Evolutionary conservation across 2,329 filamentous ascomycete species (phyloP).

Genomic region (Venturia asperata): DNA sequence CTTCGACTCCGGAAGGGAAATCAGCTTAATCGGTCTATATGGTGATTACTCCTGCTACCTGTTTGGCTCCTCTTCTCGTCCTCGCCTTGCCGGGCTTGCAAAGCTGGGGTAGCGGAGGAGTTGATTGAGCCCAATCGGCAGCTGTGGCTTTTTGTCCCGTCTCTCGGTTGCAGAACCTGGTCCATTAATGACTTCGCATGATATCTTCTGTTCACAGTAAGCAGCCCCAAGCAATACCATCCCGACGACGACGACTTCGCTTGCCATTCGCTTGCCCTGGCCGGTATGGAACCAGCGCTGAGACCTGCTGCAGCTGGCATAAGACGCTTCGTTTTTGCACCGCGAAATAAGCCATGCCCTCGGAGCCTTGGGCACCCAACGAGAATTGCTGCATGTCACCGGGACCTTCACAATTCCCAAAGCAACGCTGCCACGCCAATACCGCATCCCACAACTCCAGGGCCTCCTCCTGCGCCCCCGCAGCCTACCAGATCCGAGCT

Average conservation of each 20-base stretch:
- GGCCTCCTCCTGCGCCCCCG: slow-evolving; percentile 53
- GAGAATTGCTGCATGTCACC: background rate
- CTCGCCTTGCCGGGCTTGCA: background rate
- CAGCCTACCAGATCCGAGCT: slow-evolving; percentile 42
- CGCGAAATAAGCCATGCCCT: background rate
- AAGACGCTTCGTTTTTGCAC: background rate
- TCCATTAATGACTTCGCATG: background rate
- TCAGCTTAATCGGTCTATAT: background rate
- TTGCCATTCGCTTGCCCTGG: slow-evolving; percentile 1
- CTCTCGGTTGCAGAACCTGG: background rate
- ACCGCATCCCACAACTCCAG: slow-evolving; percentile 50
- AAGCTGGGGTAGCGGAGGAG: background rate
- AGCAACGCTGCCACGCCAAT: slow-evolving; percentile 47
- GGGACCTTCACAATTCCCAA: slow-evolving; percentile 32
- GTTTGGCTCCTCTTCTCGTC: too few species aligned
- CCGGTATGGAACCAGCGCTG: background rate
- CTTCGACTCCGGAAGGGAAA: background rate
- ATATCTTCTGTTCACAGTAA: too few species aligned
- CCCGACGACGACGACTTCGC: background rate
- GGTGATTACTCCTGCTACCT: background rate
- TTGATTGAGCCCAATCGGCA: background rate
- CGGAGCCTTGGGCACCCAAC: background rate
- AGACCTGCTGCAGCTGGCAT: background rate
- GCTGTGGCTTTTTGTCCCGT: background rate
- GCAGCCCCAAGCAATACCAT: background rate